Evolutionary conservation across 1,139 yeast genomes (phyloP).

Genomic region (Geotrichum reessii): DNA sequence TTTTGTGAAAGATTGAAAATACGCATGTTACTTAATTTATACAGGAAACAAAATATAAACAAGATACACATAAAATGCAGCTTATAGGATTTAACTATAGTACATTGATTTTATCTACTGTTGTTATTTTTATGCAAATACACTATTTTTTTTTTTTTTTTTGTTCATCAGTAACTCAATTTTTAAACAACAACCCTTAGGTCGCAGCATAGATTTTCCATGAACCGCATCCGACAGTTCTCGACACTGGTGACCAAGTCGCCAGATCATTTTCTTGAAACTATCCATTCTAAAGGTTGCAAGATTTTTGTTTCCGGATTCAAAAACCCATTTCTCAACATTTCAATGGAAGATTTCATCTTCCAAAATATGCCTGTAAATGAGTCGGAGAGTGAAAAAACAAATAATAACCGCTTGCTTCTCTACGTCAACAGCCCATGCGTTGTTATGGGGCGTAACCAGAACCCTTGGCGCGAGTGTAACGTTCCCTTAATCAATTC

Average conservation of each 20-base stretch:
- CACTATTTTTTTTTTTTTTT: background rate
- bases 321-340: constrained; percentile 65
- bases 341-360: constrained; percentile 77
- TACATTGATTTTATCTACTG: too few relatives aligned
- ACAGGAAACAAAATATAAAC: too few relatives aligned
- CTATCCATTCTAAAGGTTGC: constrained; percentile 10
- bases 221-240: background rate
- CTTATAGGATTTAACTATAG: too few relatives aligned
- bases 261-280: constrained; percentile 3
- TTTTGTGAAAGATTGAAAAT: too few relatives aligned
- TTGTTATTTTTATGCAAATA: too few relatives aligned
- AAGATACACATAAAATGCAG: too few relatives aligned
- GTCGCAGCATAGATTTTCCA: background rate
- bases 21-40: too few relatives aligned
- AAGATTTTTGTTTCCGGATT: constrained; percentile 43
- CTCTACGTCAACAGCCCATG: constrained; percentile 77
- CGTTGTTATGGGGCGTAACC: constrained; percentile 93
- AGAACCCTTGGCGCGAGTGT: constrained; percentile 88
- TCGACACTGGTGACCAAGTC: constrained; percentile 7
- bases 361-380: constrained; percentile 56
- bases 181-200: background rate
- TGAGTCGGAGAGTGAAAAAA: constrained; percentile 17
- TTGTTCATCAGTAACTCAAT: background rate
- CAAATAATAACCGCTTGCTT: constrained; percentile 49
- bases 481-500: constrained; percentile 55